Evolutionary conservation across 352 stramenopile species (phyloP), one percentile per base, ranked within the genome.

Genomic region (Phytophthora niederhauseri): DNA sequence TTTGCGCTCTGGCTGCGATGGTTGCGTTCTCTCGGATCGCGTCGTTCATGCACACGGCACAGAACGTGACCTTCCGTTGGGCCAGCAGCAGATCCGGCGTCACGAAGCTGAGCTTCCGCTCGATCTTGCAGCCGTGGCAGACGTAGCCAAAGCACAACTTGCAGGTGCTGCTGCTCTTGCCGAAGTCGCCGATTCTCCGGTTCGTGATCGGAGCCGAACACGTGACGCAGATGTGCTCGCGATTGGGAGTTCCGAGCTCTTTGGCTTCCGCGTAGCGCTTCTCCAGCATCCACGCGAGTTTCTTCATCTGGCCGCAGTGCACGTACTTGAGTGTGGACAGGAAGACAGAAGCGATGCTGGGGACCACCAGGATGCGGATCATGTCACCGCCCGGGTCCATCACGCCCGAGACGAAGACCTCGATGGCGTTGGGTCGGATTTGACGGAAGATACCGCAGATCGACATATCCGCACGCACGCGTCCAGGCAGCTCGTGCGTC

Each of bases 221-320:
- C 4, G 66, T 66, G 12, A 74, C 66, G 17, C 73, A 78, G 55
- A 77, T 62, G 41, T 76, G 66, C 8, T 80, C 72, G 57, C 68
- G 68, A 30, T 70, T 76, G 0, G 63, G 58, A 1, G 71, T 75
- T 26, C 68, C 67, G 12, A 72, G 62, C 55, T 77, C 68, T 26
- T 74, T 79, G 1, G 74, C 68, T 36, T 78, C 73, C 6, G 49
- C 54, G 57, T 45, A 77, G n/a, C 48, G 63, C 48, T 70, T 73
- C 56, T 77, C 61, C 43, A 85, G 57, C 58, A 83, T 73, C 80
- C 80, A 87, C 30, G 77, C 66, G 7, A 89, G 70, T 48, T 91
- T 91, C 50, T 80, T 80, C 80, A 86, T 87, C 53, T 86, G 80
- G 3, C 70, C 76, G 22, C 71, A 78, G 53, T 78, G 62, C 15